Evolutionary conservation across 106 monocot genomes (phyloP), one percentile per base, ranked within the genome.

Genomic region (Chionographis japonica): DNA sequence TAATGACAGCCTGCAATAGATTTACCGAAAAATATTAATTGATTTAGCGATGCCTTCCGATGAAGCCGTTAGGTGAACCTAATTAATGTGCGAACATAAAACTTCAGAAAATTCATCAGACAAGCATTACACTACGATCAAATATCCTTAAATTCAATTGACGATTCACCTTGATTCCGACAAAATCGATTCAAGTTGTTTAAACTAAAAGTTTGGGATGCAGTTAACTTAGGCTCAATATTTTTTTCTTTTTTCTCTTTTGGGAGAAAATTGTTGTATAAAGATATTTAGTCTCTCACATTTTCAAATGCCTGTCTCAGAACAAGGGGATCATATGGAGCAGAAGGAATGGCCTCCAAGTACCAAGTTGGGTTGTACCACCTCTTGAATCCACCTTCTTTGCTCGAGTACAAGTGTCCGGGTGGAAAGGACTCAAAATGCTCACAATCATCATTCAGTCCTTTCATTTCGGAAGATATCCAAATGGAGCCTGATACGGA

Each of bases 401-500:
- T 86, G 75, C 93, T 93, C 8, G 93, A 93, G 77, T 86, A 93
- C 68, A 93, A 49, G 56, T 89, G 78, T 15, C 89, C 89, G 39
- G 93, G 89, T 38, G 89, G 93, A 73, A 93, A 93, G 2, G 53
- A 41, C 74, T 93, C 83, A 27, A 93, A 93, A 41, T 89, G 86
- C 58, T 86, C 89, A 41, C 86, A 93, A 16, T 89, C 89, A 62
- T 93, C 88, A 39, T 93, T 89, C 46, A 93, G 74, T 55, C 81
- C 93, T 68, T 93, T 93, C 89, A 93, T 89, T 56, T 93, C 93
- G 0, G 93, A 89, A 19, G 89, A 86, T 65, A 93, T 86, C 93
- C 93, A 93, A 12, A 93, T 76, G 62, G 93, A 89, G 2, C 92
- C 92, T 88, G 66, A 27, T 52, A 35, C 62, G 20, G 20, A 56